Base-by-base conservation (phyloP, 306 rosid species). In the Bauhinia variegata region DNA sequence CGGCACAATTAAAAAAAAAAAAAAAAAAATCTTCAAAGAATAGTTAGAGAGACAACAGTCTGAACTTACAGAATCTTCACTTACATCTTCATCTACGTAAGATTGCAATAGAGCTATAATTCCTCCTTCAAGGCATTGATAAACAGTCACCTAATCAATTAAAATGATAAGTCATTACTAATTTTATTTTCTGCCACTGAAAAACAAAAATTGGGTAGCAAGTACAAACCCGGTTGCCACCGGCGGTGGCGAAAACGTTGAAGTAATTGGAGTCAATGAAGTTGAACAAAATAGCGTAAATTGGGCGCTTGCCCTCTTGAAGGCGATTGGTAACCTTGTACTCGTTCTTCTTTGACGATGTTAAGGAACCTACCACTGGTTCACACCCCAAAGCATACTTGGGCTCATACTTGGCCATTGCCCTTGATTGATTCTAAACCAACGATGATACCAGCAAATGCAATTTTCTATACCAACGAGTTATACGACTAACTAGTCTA, bases 51-150 rank as follows among this genome's bases (percentile, higher is more conserved):
- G 36, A 46, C 13, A 46, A 37, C 10, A 28, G 42, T 49, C 41
- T 44, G 38, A 51, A 80, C 97, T 80, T 78, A 93, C 99, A 80
- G 28, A 28, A 37, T 49, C 41, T 44, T 43, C 54, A 80, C 97
- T 80, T 78, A 93, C 99, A 80, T 93, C 96, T 64, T 90, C 99
- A 71, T 93, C 99, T 11, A 90, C 84, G 65, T 86, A 93, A 66
- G 97, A 89, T 81, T 93, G 99, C 86, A 93, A 64, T 32, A 89
- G 89, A 41, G 95, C 95, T 65, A 93, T 93, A 36, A 84, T 88
- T 55, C 97, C 97, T 67, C 84, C 96, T 70, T 87, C 81, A 72
- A 88, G 87, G 51, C 96, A 88, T 28, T 87, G 85, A 72, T 79
- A 87, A 32, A 87, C 81, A 12, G 89, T 87, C 65, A 87, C 89